These are phyloP conservation scores for Nannochloropsis oceanica DNA, from an alignment of 108 stramenopile genomes.

Conservation along the genomic window DNA sequence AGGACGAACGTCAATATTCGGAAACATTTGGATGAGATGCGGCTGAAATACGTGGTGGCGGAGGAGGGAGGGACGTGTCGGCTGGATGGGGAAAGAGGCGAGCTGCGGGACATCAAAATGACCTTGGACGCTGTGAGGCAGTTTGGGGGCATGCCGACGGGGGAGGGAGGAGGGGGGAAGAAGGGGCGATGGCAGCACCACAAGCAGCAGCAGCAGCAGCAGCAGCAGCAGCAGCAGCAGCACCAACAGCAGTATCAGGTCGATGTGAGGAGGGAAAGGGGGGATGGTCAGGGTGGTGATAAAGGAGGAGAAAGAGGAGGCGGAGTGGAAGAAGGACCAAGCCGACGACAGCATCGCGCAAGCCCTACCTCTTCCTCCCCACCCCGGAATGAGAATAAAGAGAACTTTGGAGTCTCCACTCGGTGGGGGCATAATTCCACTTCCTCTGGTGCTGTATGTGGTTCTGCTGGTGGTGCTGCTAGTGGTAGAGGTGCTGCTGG, in stretches of 20 bases:
- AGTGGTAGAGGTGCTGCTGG: too few relatives aligned
- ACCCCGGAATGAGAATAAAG: neutral
- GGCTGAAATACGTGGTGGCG: neutral
- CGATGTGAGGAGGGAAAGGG: too few relatives aligned
- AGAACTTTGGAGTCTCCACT: neutral
- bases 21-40: neutral
- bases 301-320: too few relatives aligned
- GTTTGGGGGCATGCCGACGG: neutral
- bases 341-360: neutral
- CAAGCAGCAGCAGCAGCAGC: neutral
- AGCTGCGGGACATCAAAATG: neutral
- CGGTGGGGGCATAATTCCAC: neutral
- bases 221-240: neutral
- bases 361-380: neutral
- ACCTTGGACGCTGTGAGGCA: neutral
- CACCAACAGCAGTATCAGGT: too few relatives aligned
- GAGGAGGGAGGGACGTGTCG: neutral
- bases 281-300: too few relatives aligned
- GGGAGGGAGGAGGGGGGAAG: neutral
- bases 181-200: neutral
- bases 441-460: neutral
- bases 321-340: neutral
- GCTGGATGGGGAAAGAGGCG: neutral
- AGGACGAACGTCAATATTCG: neutral
- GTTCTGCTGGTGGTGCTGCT: too few relatives aligned